Conservation (phyloP, 2,329 filamentous ascomycete genomes). For the Nannizziopsis arthrosporioides region DNA sequence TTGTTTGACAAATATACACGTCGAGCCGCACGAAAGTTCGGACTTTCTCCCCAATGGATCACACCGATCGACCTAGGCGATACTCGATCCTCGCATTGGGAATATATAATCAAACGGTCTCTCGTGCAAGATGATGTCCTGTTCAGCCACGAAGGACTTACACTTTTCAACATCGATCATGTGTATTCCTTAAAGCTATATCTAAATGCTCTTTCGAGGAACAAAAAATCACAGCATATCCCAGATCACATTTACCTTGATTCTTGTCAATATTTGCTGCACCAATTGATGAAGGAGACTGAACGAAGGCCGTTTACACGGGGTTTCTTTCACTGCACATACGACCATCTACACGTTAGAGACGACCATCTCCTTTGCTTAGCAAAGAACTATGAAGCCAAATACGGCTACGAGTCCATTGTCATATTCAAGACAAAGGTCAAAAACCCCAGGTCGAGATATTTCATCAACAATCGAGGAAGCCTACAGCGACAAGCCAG, state of each 20-base stretch:
- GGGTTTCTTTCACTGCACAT: slow-evolving; percentile 34
- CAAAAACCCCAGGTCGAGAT: slow-evolving; percentile 16
- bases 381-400: slow-evolving; percentile 25
- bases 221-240: slow-evolving; percentile 18
- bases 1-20: slow-evolving; percentile 26
- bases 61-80: slow-evolving; percentile 19
- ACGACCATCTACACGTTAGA: slow-evolving; percentile 31
- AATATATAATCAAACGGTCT: slow-evolving; percentile 34
- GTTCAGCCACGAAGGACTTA: slow-evolving; percentile 35
- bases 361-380: slow-evolving; percentile 30
- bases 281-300: slow-evolving; percentile 31
- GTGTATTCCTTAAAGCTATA: slow-evolving; percentile 36
- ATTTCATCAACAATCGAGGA: slow-evolving; percentile 2
- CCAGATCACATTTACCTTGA: slow-evolving; percentile 26
- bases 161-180: slow-evolving; percentile 35
- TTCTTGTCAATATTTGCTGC: slow-evolving; percentile 32
- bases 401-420: slow-evolving; percentile 30
- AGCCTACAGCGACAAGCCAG: slow-evolving; percentile 9
- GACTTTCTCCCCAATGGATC: slow-evolving; percentile 29
- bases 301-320: slow-evolving; percentile 34
- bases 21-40: slow-evolving; percentile 30
- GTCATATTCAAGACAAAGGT: slow-evolving; percentile 20
- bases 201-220: slow-evolving; percentile 28
- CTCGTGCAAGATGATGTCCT: slow-evolving; percentile 36
- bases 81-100: slow-evolving; percentile 12